These are phyloP conservation scores for Lotmaria passim DNA, from an alignment of 208 protist species.

Conservation along the genomic window DNA sequence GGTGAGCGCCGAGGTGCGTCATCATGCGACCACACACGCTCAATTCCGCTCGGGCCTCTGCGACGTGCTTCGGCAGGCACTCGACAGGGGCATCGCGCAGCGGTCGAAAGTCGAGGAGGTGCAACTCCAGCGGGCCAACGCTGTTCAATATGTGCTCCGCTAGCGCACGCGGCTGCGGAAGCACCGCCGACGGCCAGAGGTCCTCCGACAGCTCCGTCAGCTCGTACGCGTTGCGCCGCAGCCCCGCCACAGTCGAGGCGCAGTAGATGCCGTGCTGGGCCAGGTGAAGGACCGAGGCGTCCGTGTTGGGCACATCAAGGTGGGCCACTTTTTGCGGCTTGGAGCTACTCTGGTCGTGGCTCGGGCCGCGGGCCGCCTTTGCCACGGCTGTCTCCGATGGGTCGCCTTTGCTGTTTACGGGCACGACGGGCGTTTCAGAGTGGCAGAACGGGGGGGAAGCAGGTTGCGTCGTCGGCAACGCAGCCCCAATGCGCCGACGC, in stretches of 20 bases:
- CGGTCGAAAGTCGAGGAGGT: constrained; percentile 45
- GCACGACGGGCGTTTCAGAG: not conserved
- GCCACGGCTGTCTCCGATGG: not conserved
- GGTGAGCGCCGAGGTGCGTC: constrained; percentile 12
- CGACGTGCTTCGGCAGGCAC: not conserved
- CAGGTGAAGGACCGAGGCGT: constrained; percentile 8
- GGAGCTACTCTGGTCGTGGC: not conserved
- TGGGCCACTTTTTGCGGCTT: not conserved
- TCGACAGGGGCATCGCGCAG: not conserved
- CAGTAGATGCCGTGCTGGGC: constrained; percentile 15
- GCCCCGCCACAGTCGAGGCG: constrained; percentile 5
- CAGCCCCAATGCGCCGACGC: constrained; percentile 4
- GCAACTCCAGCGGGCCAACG: constrained; percentile 45
- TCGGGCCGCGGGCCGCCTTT: constrained; percentile 3
- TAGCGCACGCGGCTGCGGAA: constrained; percentile 39
- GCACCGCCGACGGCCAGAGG: constrained; percentile 41
- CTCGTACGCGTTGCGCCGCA: constrained; percentile 19
- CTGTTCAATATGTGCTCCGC: constrained; percentile 33
- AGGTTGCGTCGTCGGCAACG: not conserved
- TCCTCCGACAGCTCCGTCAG: constrained; percentile 4
- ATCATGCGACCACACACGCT: not conserved
- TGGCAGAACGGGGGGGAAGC: not conserved
- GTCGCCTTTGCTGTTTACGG: not conserved
- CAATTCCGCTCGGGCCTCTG: constrained; percentile 5
- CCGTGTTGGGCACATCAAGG: constrained; percentile 13